Evolutionary conservation across 352 stramenopile species (phyloP).

Genomic region (Pythium folliculosum): DNA sequence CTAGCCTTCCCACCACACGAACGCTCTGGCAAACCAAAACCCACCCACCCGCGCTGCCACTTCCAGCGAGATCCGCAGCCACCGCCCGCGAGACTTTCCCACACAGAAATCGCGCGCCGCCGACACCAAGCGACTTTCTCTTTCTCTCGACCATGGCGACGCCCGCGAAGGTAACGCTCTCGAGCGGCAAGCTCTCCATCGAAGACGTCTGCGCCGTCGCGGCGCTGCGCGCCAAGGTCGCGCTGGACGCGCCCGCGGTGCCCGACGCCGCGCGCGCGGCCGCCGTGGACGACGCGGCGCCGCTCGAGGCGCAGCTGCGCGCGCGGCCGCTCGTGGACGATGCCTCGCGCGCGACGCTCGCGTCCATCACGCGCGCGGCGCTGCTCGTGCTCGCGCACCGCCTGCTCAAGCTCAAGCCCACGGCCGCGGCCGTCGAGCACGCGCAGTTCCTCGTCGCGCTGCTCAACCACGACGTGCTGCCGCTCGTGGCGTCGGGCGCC

Average conservation of each 20-base stretch:
- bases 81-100: too few species aligned
- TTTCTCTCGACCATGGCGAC: constrained; percentile 28
- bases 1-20: constrained; percentile 10
- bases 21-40: neutral
- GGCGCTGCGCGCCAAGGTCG: constrained; percentile 45
- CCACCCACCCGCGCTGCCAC: neutral
- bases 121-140: too few species aligned
- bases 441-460: constrained; percentile 50
- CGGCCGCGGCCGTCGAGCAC: constrained; percentile 34
- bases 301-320: constrained; percentile 16
- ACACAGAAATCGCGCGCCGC: too few species aligned
- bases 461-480: constrained; percentile 64
- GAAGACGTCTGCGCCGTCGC: constrained; percentile 66
- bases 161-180: constrained; percentile 55
- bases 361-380: constrained; percentile 33
- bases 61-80: neutral
- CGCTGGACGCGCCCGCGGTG: constrained; percentile 30
- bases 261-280: constrained; percentile 8
- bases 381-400: constrained; percentile 49
- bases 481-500: constrained; percentile 30
- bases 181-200: constrained; percentile 53
- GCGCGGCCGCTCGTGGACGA: constrained; percentile 8
- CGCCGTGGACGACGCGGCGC: constrained; percentile 9
- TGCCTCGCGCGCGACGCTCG: neutral
- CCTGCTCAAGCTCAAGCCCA: constrained; percentile 41